phyloP scores from a whole-genome alignment of 495 filamentous ascomycete genomes.

The Paragyromitra xinjiangensis region DNA sequence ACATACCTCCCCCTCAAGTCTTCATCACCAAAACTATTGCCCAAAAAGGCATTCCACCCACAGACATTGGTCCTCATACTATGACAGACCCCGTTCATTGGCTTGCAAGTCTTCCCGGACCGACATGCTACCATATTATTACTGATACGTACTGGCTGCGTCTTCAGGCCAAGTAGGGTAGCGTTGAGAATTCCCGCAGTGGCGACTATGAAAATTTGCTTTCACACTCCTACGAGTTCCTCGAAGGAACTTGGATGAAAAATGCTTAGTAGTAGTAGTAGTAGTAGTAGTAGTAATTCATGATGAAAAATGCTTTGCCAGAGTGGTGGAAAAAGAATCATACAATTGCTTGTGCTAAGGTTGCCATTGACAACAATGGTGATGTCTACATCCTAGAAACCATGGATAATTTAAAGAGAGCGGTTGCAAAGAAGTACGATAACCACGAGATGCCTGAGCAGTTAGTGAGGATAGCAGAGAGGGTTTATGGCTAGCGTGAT shows the following conservation, averaged over 20 bases:
- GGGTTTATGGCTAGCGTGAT: constrained; percentile 16
- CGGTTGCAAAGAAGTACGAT: not conserved
- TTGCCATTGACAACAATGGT: not conserved
- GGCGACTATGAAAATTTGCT: no score
- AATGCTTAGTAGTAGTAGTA: not conserved
- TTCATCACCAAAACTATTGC: not conserved
- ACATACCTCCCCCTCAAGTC: not conserved
- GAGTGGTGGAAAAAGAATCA: not conserved
- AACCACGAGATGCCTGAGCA: not conserved
- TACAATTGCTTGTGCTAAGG: not conserved
- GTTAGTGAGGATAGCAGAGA: not conserved
- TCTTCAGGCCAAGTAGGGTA: no score
- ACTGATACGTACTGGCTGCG: no score
- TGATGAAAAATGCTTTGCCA: not conserved
- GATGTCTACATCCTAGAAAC: constrained; percentile 14
- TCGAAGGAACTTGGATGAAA: not conserved
- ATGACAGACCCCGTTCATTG: not conserved
- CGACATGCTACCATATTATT: no score
- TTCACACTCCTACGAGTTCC: not conserved
- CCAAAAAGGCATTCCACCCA: not conserved
- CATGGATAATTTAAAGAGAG: not conserved
- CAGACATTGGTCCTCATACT: not conserved
- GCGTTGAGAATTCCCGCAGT: no score
- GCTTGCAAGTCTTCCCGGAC: not conserved
- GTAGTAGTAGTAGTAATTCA: no score